Evolutionary conservation across 176 grass and related monocot species (phyloP).

Genomic region (Zea mays): DNA sequence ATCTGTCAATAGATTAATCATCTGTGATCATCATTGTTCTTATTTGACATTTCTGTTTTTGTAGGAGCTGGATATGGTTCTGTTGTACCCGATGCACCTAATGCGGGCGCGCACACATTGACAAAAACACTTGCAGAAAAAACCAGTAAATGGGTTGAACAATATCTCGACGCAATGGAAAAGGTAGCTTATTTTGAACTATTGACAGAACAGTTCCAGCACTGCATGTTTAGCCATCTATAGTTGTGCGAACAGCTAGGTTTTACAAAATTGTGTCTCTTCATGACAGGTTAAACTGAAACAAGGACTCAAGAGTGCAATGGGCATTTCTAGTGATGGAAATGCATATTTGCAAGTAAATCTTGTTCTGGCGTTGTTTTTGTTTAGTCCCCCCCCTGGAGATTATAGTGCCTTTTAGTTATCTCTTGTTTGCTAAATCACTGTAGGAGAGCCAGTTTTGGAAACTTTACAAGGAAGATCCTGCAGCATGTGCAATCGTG

Average conservation of each 20-base stretch:
- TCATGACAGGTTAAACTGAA: slow-evolving; percentile 81
- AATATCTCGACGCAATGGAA: slow-evolving; percentile 94
- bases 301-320: slow-evolving; percentile 80
- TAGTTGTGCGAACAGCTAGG: slow-evolving; percentile 9
- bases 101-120: slow-evolving; percentile 55
- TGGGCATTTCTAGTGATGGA: slow-evolving; percentile 88
- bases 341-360: slow-evolving; percentile 91
- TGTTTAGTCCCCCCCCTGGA: not conserved
- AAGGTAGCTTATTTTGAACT: slow-evolving; percentile 50
- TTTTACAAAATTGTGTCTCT: slow-evolving; percentile 26
- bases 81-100: slow-evolving; percentile 61
- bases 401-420: not conserved
- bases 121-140: slow-evolving; percentile 63
- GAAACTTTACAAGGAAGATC: slow-evolving; percentile 91
- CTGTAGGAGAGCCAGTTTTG: slow-evolving; percentile 90
- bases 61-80: slow-evolving; percentile 81
- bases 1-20: slow-evolving; percentile 27
- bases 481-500: slow-evolving; percentile 68
- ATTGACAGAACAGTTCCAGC: slow-evolving; percentile 5
- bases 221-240: slow-evolving; percentile 3
- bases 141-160: slow-evolving; percentile 73
- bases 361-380: slow-evolving; percentile 6
- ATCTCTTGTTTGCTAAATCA: slow-evolving; percentile 31
- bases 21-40: slow-evolving; percentile 14
- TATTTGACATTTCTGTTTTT: not conserved